These are phyloP conservation scores for Globisporangium polare DNA, from an alignment of 352 stramenopile species.

Conservation along the genomic window DNA sequence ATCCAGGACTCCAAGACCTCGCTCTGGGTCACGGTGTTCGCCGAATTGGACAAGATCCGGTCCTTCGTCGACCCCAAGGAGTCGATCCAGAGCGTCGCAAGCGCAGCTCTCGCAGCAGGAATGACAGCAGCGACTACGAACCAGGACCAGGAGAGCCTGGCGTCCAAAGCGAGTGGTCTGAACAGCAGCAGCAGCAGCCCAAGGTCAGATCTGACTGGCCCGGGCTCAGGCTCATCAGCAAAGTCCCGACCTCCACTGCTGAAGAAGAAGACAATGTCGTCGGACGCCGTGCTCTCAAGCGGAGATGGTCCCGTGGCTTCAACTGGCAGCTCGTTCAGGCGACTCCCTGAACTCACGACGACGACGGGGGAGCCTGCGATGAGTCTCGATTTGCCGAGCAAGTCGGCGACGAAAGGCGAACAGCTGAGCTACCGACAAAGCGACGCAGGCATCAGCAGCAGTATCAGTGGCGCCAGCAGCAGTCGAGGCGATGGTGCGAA, in stretches of 20 bases:
- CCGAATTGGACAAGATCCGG: conserved; percentile 65
- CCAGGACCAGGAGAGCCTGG: conserved; percentile 7
- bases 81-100: conserved; percentile 14
- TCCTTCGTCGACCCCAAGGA: conserved; percentile 50
- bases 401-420: background rate
- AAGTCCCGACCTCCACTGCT: conserved; percentile 14
- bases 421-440: background rate
- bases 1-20: conserved; percentile 62
- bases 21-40: conserved; percentile 68
- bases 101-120: conserved; percentile 2
- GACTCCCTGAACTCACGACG: conserved; percentile 9
- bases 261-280: conserved; percentile 15
- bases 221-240: background rate
- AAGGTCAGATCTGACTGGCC: background rate
- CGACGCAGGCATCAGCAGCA: background rate
- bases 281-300: background rate
- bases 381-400: background rate
- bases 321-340: conserved; percentile 8
- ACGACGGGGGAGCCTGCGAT: background rate
- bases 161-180: background rate
- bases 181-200: conserved; percentile 8
- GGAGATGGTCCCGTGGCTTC: background rate
- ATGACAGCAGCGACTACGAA: background rate
- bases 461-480: background rate
- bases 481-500: background rate